Percentiles rank a stretch among this genome's conserved stretches.
Conservation (phyloP, 2,329 filamentous ascomycete species). For the Fonsecaea pedrosoi region DNA sequence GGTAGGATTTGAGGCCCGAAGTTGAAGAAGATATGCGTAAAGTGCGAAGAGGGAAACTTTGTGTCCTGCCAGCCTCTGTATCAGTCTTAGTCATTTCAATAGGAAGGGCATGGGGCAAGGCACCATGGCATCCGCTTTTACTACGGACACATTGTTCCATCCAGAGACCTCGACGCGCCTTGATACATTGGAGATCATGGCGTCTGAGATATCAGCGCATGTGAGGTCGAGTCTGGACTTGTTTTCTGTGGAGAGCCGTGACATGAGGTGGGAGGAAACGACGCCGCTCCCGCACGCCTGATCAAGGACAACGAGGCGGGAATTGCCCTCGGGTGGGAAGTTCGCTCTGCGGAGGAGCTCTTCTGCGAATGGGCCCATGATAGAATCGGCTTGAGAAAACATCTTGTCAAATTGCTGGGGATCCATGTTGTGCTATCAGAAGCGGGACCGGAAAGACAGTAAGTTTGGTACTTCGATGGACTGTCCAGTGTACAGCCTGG, state of each 20-base stretch:
- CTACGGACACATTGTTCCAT: conserved; percentile 14
- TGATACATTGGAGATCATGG: conserved; percentile 6
- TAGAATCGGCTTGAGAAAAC: conserved; percentile 7
- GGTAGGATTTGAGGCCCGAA: conserved; percentile 25
- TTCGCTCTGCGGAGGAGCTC: conserved; percentile 6
- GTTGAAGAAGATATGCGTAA: conserved; percentile 27
- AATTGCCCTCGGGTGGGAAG: conserved; percentile 10
- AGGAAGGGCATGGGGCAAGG: neutral
- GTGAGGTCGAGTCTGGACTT: conserved; percentile 16
- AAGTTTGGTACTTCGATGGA: neutral
- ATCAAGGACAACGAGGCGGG: conserved; percentile 19
- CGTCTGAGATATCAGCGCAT: conserved; percentile 27
- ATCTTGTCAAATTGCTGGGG: conserved; percentile 16
- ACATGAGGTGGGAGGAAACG: conserved; percentile 18
- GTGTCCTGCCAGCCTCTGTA: conserved; percentile 12
- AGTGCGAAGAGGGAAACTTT: conserved; percentile 15
- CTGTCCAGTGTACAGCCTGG: neutral
- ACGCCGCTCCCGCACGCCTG: conserved; percentile 21
- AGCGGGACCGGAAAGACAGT: neutral
- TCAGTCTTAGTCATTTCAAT: neutral
- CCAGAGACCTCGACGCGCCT: conserved; percentile 9
- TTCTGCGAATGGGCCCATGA: conserved; percentile 25
- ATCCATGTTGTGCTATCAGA: conserved; percentile 9
- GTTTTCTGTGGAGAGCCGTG: neutral
- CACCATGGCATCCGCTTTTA: conserved; percentile 23